A percentile compares a stretch with the other conserved stretches of the same genome.
Evolutionary conservation across 2,329 filamentous ascomycete species (phyloP).

Genomic region (Trichoderma sp.): DNA sequence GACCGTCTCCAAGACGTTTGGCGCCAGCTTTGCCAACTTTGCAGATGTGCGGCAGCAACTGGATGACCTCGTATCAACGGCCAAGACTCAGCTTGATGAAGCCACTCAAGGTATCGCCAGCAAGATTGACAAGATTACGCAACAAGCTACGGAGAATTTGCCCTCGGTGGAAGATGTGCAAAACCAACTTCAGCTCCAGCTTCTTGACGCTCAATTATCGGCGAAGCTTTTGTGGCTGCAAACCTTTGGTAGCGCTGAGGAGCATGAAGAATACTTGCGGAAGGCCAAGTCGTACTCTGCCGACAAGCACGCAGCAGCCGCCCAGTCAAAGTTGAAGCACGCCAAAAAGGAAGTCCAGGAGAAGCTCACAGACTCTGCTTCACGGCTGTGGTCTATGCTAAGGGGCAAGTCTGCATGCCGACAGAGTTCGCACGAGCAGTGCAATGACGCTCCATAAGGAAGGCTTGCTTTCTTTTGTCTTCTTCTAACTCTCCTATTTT

Average conservation of each 20-base stretch:
- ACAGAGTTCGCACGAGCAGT: background rate
- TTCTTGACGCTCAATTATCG: slow-evolving; percentile 53
- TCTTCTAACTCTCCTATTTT: background rate
- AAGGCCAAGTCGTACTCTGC: slow-evolving; percentile 46
- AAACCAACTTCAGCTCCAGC: slow-evolving; percentile 42
- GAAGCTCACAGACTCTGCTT: slow-evolving; percentile 27
- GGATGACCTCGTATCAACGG: slow-evolving; percentile 23
- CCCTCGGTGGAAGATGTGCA: slow-evolving; percentile 30
- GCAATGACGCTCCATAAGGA: background rate
- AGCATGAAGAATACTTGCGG: slow-evolving; percentile 44
- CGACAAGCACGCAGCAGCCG: slow-evolving; percentile 35
- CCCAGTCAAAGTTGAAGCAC: slow-evolving; percentile 30
- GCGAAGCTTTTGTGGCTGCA: slow-evolving; percentile 58
- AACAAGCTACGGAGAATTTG: slow-evolving; percentile 25
- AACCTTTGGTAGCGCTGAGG: slow-evolving; percentile 47
- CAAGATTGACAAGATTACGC: slow-evolving; percentile 21
- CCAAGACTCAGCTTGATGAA: slow-evolving; percentile 22
- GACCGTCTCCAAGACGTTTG: slow-evolving; percentile 27
- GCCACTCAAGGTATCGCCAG: slow-evolving; percentile 24
- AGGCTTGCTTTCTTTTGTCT: background rate
- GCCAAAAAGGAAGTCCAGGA: slow-evolving; percentile 22
- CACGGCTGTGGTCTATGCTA: slow-evolving; percentile 26
- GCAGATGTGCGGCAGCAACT: slow-evolving; percentile 27
- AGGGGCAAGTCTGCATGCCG: slow-evolving; percentile 26
- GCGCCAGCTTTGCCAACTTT: slow-evolving; percentile 23